These are phyloP conservation scores for Oemleria cerasiformis DNA, from an alignment of 306 rosid species.

Conservation along the genomic window DNA sequence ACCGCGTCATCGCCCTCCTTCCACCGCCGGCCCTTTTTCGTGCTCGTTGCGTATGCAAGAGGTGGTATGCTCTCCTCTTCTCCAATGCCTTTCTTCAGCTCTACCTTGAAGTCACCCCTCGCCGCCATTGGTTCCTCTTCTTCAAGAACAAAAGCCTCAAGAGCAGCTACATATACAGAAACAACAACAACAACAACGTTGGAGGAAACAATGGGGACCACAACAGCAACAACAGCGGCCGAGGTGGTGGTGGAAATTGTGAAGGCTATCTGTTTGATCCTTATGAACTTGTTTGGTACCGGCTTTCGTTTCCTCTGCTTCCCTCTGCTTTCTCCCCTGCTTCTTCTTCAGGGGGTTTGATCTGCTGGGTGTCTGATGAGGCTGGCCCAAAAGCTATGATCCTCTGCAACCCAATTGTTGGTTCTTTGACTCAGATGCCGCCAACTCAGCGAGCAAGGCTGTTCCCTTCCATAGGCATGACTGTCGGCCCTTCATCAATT, in stretches of 20 bases:
- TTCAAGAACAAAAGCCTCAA: conserved; percentile 60
- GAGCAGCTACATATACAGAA: conserved; percentile 45
- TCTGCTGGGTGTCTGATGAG: conserved; percentile 71
- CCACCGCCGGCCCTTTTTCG: conserved; percentile 90
- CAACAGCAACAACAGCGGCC: background rate
- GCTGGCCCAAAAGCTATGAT: conserved; percentile 76
- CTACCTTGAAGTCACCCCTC: conserved; percentile 60
- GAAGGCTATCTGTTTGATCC: conserved; percentile 89
- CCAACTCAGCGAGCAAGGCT: conserved; percentile 73
- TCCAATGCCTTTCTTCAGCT: conserved; percentile 63
- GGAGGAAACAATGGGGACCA: conserved; percentile 10
- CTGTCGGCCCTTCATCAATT: conserved; percentile 55
- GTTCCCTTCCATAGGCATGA: conserved; percentile 78
- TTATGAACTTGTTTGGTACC: conserved; percentile 65
- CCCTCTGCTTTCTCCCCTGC: conserved; percentile 82
- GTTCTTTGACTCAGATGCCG: conserved; percentile 66
- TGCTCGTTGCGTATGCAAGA: conserved; percentile 81
- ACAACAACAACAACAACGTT: conserved; percentile 14
- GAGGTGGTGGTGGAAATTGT: background rate
- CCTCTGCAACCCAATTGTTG: conserved; percentile 76
- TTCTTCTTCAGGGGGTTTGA: conserved; percentile 68
- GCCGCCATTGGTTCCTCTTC: conserved; percentile 77
- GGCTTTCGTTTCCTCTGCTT: conserved; percentile 49
- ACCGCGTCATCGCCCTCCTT: conserved; percentile 70
- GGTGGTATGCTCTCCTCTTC: conserved; percentile 77